These are phyloP conservation scores for Elsinoe ampelina DNA, from an alignment of 2,329 filamentous ascomycete genomes.

Conservation along the genomic window DNA sequence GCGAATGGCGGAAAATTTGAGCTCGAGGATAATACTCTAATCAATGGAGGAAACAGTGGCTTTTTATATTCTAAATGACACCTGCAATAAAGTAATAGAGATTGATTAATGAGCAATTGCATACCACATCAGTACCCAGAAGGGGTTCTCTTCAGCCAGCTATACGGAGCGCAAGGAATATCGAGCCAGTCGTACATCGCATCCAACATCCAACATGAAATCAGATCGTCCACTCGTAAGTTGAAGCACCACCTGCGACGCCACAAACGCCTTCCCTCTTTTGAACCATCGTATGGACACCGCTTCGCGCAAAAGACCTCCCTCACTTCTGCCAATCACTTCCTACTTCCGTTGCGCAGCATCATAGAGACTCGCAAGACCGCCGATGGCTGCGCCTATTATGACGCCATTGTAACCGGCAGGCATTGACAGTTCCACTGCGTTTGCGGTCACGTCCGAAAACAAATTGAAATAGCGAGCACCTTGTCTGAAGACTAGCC, in stretches of 20 bases:
- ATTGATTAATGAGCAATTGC: too few relatives aligned
- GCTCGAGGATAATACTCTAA: too few relatives aligned
- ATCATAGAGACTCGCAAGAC: constrained; percentile 64
- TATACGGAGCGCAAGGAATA: neutral
- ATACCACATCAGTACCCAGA: too few relatives aligned
- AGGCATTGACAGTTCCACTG: constrained; percentile 58
- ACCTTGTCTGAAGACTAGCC: constrained; percentile 66
- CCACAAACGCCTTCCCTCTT: constrained; percentile 1
- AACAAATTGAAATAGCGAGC: constrained; percentile 55
- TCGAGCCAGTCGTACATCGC: neutral
- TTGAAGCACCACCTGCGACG: neutral
- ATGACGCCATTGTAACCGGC: constrained; percentile 63
- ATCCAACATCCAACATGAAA: neutral
- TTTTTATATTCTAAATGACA: too few relatives aligned
- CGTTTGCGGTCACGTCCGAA: constrained; percentile 48
- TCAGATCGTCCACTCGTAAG: neutral
- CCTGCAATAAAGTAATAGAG: too few relatives aligned
- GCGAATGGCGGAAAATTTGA: too few relatives aligned
- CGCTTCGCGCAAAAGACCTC: neutral
- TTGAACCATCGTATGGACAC: neutral
- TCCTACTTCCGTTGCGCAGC: constrained; percentile 54
- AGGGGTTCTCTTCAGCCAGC: neutral
- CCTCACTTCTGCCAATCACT: neutral
- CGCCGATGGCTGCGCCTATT: constrained; percentile 58
- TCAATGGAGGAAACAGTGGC: too few relatives aligned